Base-by-base conservation (phyloP, 352 stramenopile genomes). In the Pythium insidiosum region DNA sequence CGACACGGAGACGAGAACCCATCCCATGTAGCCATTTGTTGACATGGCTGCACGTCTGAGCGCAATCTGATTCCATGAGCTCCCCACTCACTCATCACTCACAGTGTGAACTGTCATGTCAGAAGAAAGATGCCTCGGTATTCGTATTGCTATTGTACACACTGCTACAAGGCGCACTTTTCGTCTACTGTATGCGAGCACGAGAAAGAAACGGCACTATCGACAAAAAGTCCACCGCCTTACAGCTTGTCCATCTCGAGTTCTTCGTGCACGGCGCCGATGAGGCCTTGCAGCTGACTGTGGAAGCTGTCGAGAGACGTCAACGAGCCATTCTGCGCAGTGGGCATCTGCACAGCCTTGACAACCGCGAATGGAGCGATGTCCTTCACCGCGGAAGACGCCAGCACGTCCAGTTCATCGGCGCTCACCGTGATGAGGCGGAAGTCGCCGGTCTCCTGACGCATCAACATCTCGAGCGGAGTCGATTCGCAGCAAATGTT, bases 401-500 rank as follows among this genome's bases (percentile, higher is more conserved):
- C 58, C 4, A 37, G 15, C 13, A 68, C 28, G 19, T 82, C 69
- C 22, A 48, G 13, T 11, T 68, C 46, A 10, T 43, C 57, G 4
- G 58, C 61, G 20, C 64, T 76, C 7, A 82, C 25, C 2, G 58
- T 50, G 20, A 68, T 40, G 5, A 63, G 19, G 5, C 54, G 53
- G 12, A 68, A 61, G 18, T 50, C 43, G 26, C 49, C 53, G 13
- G 47, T 53, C 25, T 45, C 36, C 23, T 43, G 46, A 5, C 43
- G 43, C 2, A 53, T 43, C 11, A 70, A 38, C 6, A 72, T 28
- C 35, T 43, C 53, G 40, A 30, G 57, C 36, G 30, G 54, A 28
- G n/a, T 58, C 50, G 13, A 47, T 36, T 82, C 69, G n/a, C 51
- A 44, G 19, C 71, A 69, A 35, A 66, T 55, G 1, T 60, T 74